phyloP scores from a whole-genome alignment of 495 filamentous ascomycete species.

The Massariosphaeria phaeospora region DNA sequence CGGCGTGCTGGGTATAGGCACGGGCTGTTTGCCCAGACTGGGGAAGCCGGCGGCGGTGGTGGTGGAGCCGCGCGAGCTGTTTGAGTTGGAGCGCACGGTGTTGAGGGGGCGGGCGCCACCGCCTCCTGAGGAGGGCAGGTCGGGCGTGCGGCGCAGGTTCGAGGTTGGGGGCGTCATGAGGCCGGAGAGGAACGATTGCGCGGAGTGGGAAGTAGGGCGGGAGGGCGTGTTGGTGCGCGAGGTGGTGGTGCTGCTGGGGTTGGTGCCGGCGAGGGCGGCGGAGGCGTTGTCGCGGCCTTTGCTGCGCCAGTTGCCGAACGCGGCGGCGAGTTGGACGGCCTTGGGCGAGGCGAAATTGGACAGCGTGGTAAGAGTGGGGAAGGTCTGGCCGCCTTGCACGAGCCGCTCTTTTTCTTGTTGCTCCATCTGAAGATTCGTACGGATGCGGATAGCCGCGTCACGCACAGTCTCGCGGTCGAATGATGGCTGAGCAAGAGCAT shows the following conservation, averaged over 20 bases:
- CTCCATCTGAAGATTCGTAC: constrained; percentile 95
- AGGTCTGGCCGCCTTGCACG: constrained; percentile 45
- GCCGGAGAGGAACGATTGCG: constrained; percentile 58
- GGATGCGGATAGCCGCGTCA: constrained; percentile 86
- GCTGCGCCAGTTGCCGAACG: constrained; percentile 81
- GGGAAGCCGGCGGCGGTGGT: constrained; percentile 22
- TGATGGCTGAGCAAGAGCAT: constrained; percentile 63
- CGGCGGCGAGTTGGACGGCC: constrained; percentile 73
- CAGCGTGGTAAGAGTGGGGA: constrained; percentile 53
- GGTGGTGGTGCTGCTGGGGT: constrained; percentile 48
- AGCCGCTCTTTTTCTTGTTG: constrained; percentile 84
- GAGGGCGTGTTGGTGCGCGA: constrained; percentile 49
- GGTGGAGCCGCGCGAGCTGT: constrained; percentile 7
- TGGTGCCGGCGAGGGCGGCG: constrained; percentile 29
- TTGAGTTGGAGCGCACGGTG: constrained; percentile 26
- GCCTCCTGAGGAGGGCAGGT: constrained; percentile 31
- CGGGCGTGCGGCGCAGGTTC: constrained; percentile 54
- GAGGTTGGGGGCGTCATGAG: constrained; percentile 78
- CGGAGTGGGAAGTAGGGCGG: constrained; percentile 45
- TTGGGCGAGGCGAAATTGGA: constrained; percentile 68
- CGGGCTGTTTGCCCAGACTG: constrained; percentile 20
- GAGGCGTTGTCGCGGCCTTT: constrained; percentile 52
- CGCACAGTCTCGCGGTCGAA: constrained; percentile 72
- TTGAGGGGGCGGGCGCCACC: constrained; percentile 6
- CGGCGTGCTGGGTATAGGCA: constrained; percentile 66